Evolutionary conservation across 331 rosid genomes (phyloP), one percentile per base, ranked within the genome.

Genomic region (Spiraea crenata): DNA sequence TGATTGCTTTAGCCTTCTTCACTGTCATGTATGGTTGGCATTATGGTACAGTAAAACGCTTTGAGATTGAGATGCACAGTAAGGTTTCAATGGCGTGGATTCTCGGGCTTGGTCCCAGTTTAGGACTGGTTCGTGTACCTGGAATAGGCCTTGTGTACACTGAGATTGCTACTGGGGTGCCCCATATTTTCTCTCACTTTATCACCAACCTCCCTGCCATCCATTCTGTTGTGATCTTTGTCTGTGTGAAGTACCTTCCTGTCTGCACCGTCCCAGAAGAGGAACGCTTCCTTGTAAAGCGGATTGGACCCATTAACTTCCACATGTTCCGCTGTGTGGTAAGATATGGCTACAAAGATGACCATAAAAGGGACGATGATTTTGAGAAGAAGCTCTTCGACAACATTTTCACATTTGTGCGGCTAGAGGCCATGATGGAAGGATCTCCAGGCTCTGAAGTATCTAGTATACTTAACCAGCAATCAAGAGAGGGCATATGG

Each of bases 41-140:
- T 71, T 93, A 93, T 5, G 95, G 97, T 15, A 85, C 97, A 0
- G 82, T 90, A 81, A 89, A 80, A 57, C 95, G 97, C 44, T 93
- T 89, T 0, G 95, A 90, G 81, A 85, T 90, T 70, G 97, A 91
- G 80, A 84, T 93, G 85, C 97, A 90, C 57, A 87, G 92, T 77
- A 93, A 86, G 86, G 97, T 93, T 34, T 90, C 99, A n/a, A 89
- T 89, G 96, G 96, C 96, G 6, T 93, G 98, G 97, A 76, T 93
- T 82, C 93, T 90, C 2, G 97, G 98, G 5, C 96, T 93, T 42
- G 98, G 98, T 49, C 97, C 98, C 3, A 93, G 98, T 83, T 77
- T 93, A 73, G 98, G 96, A 70, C 91, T 93, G 3, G 98, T 93
- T 44, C 95, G 98, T 9, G 98, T 93, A 20, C 98, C 98, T 0